Base-by-base conservation (phyloP, 2,329 filamentous ascomycete species). In the Colletotrichum eleusines region DNA sequence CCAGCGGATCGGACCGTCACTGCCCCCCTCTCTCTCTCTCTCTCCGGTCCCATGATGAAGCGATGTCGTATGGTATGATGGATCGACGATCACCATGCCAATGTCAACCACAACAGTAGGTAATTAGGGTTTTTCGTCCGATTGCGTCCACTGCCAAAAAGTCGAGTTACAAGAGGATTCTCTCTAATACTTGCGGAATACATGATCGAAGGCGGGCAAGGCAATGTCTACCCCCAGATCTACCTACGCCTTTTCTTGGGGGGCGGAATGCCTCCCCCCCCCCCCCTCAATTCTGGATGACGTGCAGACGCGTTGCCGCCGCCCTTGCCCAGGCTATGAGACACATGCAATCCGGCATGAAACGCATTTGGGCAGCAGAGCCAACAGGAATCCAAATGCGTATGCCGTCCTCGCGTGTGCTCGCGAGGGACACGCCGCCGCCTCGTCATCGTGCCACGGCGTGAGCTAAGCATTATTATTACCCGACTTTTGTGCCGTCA, bases 1-100 rank as follows among this genome's bases (percentile, higher is more conserved):
- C 33, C n/a, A 38, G n/a, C 53, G 53, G 53, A 23, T 33, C 33
- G 53, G 53, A 38, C 53, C 53, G 53, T 38, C n/a, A 38, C n/a
- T 26, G 33, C n/a, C 33, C 33, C 53, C 11, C 12, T 38, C 5
- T n/a, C n/a, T n/a, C n/a, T n/a, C n/a, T n/a, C 7, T 38, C 38
- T 40, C 38, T 5, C 38, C 38, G 38, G 5, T n/a, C n/a, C 14
- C 33, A 55, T 38, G 31, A 40, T 38, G 53, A 26, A 35, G 20
- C 26, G n/a, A n/a, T 40, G 31, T 51, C 12, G 48, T 51, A 12
- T 28, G 33, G 53, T 26, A n/a, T 20, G 16, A 55, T 38, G 53
- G n/a, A 26, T 55, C 33, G 53, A 16, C 33, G 33, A 55, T 40
- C 20, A 26, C 53, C 7, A 38, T 8, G 33, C n/a, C 28, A 3